These are phyloP conservation scores for Elongisporangium undulatum DNA, from an alignment of 352 stramenopile species.

Conservation along the genomic window DNA sequence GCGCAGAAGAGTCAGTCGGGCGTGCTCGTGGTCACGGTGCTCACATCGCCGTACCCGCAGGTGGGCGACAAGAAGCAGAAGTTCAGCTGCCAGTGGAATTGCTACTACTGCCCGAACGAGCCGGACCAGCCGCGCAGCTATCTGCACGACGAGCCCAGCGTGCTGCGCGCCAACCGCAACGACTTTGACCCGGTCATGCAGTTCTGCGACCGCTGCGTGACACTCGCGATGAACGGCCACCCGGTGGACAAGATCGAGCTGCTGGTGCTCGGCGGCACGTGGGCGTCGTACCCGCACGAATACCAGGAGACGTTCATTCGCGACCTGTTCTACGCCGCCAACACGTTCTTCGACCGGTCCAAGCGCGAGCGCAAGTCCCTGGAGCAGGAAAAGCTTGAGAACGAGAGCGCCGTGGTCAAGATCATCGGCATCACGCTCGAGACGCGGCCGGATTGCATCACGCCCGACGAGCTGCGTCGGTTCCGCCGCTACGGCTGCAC, in stretches of 20 bases:
- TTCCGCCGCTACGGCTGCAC: slow-evolving; percentile 85
- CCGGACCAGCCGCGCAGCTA: slow-evolving; percentile 90
- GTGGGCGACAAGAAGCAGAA: slow-evolving; percentile 74
- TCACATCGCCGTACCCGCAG: slow-evolving; percentile 88
- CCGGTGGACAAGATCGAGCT: slow-evolving; percentile 93
- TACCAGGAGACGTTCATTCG: slow-evolving; percentile 91
- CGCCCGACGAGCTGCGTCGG: slow-evolving; percentile 75
- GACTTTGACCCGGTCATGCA: slow-evolving; percentile 90
- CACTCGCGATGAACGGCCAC: slow-evolving; percentile 90
- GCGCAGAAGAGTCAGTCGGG: slow-evolving; percentile 87
- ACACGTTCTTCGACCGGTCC: slow-evolving; percentile 84
- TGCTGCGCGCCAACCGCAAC: slow-evolving; percentile 90
- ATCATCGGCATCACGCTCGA: slow-evolving; percentile 91
- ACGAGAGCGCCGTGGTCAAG: slow-evolving; percentile 79
- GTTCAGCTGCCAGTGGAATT: slow-evolving; percentile 94
- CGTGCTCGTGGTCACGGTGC: slow-evolving; percentile 90
- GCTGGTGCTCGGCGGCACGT: slow-evolving; percentile 89
- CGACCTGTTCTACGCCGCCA: slow-evolving; percentile 91
- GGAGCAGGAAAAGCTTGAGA: slow-evolving; percentile 87
- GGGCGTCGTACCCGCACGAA: slow-evolving; percentile 88
- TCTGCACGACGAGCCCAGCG: slow-evolving; percentile 91
- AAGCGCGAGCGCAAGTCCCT: slow-evolving; percentile 69
- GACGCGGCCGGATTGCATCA: slow-evolving; percentile 90
- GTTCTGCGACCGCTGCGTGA: slow-evolving; percentile 89
- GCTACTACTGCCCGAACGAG: slow-evolving; percentile 94